Evolutionary conservation across 2,329 filamentous ascomycete genomes (phyloP).

Genomic region (Exophiala xenobiotica): DNA sequence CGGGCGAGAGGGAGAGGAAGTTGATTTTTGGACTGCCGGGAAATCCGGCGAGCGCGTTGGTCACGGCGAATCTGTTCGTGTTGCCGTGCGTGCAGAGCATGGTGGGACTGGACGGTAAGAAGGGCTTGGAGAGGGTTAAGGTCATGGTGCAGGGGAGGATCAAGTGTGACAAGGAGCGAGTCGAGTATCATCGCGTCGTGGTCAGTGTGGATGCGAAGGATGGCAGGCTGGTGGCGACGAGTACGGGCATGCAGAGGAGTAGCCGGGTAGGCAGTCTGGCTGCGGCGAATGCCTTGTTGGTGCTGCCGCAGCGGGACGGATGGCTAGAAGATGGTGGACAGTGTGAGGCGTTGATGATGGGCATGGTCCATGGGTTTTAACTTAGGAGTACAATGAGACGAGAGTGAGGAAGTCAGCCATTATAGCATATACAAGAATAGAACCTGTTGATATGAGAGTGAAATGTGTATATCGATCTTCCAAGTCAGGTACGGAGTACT

Average conservation of each 20-base stretch:
- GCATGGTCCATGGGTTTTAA: slow-evolving; percentile 41
- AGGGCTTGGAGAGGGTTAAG: slow-evolving; percentile 68
- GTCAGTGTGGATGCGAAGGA: slow-evolving; percentile 61
- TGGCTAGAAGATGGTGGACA: slow-evolving; percentile 66
- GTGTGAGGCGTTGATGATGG: slow-evolving; percentile 80
- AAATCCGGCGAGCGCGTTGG: slow-evolving; percentile 88
- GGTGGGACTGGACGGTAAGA: slow-evolving; percentile 60
- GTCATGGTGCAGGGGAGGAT: slow-evolving; percentile 74
- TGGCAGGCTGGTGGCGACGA: slow-evolving; percentile 66
- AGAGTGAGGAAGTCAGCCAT: background rate
- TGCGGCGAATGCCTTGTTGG: slow-evolving; percentile 82
- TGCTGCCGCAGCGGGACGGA: slow-evolving; percentile 59
- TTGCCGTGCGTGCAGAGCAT: slow-evolving; percentile 79
- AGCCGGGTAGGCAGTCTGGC: slow-evolving; percentile 85
- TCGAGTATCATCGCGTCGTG: slow-evolving; percentile 87
- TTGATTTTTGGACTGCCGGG: slow-evolving; percentile 88
- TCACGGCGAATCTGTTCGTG: slow-evolving; percentile 92
- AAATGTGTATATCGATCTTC: too few relatives aligned
- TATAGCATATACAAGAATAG: background rate
- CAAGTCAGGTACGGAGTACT: background rate
- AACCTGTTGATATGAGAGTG: background rate
- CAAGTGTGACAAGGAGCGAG: slow-evolving; percentile 68
- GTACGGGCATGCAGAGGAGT: slow-evolving; percentile 87
- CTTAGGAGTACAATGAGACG: background rate
- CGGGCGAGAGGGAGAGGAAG: slow-evolving; percentile 51